Base-by-base conservation (phyloP, 257 asterid species). In the Datura wrightii region DNA sequence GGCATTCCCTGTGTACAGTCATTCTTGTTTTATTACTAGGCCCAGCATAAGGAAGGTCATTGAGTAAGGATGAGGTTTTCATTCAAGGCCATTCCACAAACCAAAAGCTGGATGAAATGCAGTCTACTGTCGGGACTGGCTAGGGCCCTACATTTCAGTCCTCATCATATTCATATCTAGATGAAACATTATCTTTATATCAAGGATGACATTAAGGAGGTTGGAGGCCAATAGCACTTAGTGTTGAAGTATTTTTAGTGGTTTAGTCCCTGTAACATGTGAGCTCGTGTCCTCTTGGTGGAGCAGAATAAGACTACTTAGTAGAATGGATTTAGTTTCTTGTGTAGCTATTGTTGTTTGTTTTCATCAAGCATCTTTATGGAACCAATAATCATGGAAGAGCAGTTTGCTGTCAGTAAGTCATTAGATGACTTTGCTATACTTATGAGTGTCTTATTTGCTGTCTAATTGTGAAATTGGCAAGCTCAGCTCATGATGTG, bases 31-130 rank as follows among this genome's bases (percentile, higher is more conserved):
- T 59, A 59, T 59, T 59, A 59, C 66, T 18, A 59, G 2, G 66
- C 66, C 66, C 31, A 59, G 37, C 37, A 60, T 19, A 60, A 37
- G 36, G 39, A 24, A 24, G 67, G 14, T n/a, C 37, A 41, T 16
- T 16, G 11, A 41, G 54, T 70, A 70, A 70, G 34, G 18, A 70
- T 34, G 79, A 70, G 54, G 36, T 42, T 41, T 15, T 39, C 46
- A 70, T 39, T 70, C 79, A 70, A 42, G 18, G 24, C 37, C 53
- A 70, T 70, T 18, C 79, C 53, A 70, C 79, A 70, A 70, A 70
- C 53, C 53, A 70, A 18, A 70, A 2, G 9, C 34, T 41, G 34
- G 54, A 16, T 39, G 52, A 42, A 4, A 69, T 16, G 54, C 52
- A 67, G 24, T 67, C 52, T 67, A 39, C 31, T 67, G 52, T n/a